A percentile compares a stretch with the other conserved stretches of the same genome.
Evolutionary conservation across 768 basidiomycete genomes (phyloP).

Genomic region (Mrakia blollopis): DNA sequence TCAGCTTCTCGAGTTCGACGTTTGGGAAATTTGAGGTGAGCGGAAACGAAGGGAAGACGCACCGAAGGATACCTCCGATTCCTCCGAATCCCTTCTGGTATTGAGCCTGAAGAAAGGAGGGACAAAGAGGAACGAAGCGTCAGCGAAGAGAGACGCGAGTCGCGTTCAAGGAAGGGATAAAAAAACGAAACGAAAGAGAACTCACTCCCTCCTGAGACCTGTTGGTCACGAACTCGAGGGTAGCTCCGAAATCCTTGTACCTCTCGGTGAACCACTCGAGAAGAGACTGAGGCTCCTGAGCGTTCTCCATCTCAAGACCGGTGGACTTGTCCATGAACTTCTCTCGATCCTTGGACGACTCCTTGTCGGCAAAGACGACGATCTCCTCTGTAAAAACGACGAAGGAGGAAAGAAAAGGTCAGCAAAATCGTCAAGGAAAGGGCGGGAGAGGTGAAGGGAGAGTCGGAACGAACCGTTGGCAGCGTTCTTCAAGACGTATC

Average conservation of each 20-base stretch:
- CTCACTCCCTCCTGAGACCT: slow-evolving; percentile 78
- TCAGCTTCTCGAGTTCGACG: background rate
- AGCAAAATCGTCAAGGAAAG: background rate
- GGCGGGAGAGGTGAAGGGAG: background rate
- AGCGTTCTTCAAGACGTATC: slow-evolving; percentile 83
- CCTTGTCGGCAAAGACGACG: slow-evolving; percentile 68
- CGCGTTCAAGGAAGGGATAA: background rate
- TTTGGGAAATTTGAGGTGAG: background rate
- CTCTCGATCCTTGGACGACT: slow-evolving; percentile 82
- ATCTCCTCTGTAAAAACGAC: slow-evolving; percentile 62
- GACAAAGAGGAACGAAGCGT: background rate
- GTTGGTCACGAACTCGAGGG: slow-evolving; percentile 93
- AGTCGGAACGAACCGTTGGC: slow-evolving; percentile 64
- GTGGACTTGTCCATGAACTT: slow-evolving; percentile 95
- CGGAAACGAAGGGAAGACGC: background rate
- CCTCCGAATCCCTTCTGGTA: slow-evolving; percentile 99
- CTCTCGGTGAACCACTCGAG: slow-evolving; percentile 99
- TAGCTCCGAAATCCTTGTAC: slow-evolving; percentile 95
- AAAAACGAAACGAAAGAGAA: background rate
- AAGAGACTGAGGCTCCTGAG: slow-evolving; percentile 70
- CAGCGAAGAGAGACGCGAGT: background rate
- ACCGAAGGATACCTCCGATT: slow-evolving; percentile 75
- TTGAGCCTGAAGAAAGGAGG: slow-evolving; percentile 53
- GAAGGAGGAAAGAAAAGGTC: background rate
- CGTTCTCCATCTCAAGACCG: slow-evolving; percentile 90